Base-by-base conservation (phyloP, 1,139 yeast species). In the Diutina siamensis region DNA sequence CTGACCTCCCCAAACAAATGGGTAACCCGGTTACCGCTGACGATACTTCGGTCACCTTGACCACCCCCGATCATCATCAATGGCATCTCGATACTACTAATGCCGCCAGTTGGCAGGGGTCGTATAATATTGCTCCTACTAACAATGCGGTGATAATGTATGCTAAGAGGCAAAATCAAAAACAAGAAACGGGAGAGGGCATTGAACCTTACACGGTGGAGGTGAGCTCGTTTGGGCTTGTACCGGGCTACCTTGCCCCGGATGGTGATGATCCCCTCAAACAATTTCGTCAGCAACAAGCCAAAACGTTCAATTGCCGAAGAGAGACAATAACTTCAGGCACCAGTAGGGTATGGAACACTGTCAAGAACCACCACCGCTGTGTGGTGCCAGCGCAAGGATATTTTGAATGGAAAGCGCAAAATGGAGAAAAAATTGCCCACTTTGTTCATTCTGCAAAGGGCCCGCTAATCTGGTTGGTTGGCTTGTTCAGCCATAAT, bases 351-450 rank as follows among this genome's bases (percentile, higher is more conserved):
- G 60, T 78, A 28, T 83, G 89, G 88, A 67, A 62, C 22, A 54
- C 72, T 12, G 59, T 65, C 8, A 58, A 68, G 28, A 61, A 62
- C 17, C 55, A 60, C 17, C 51, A 53, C 5, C 59, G 86, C 36
- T 88, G 96, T 57, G 80, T 81, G 1, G 76, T 87, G 0, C 89
- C 95, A 0, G 73, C 84, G 38, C 76, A 76, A 54, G 97, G 97
- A 0, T 89, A 88, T 59, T 88, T 76, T 57, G 97, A 88, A 60
- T 88, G 97, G 97, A 60, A 55, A 28, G n/a, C 34, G 18, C 44
- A 40, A 12, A 48, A 55, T 17, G 57, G 56, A 2, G 66, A 65
- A 18, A 79, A 75, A 52, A 58, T 59, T 0, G 96, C 97, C 0
- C 77, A 82, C 57, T 88, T 67, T 57, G 70, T 88, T 15, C 74